Percentiles rank a stretch among this genome's conserved stretches.
Conservation (phyloP, 2,329 filamentous ascomycete genomes). For the Beauveria varroae region DNA sequence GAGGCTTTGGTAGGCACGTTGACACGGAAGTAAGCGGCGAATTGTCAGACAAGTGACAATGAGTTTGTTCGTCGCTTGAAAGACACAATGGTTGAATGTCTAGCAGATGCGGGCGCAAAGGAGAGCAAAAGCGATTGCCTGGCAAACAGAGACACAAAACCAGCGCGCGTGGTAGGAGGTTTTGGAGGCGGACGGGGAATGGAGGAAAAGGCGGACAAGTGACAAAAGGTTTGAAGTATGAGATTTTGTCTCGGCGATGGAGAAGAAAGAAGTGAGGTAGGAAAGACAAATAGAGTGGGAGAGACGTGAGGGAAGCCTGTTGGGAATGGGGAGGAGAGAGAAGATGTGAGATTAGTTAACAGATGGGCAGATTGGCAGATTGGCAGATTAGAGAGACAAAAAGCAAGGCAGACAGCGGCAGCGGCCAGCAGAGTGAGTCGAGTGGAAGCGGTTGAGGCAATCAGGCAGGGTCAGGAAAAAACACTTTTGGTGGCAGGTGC, state of each 20-base stretch:
- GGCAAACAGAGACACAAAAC: background rate
- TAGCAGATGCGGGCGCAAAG: slow-evolving; percentile 3
- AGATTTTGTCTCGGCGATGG: background rate
- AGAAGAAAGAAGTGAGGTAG: background rate
- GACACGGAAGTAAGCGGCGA: too few relatives aligned
- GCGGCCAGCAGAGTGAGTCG: too few relatives aligned
- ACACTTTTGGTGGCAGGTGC: too few relatives aligned
- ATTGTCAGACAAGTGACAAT: slow-evolving; percentile 1
- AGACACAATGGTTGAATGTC: slow-evolving; percentile 3
- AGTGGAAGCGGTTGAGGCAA: too few relatives aligned
- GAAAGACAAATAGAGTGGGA: background rate
- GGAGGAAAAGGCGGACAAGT: background rate
- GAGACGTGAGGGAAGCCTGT: background rate
- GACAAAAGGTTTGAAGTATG: background rate
- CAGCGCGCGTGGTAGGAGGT: background rate
- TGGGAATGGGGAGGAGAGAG: background rate
- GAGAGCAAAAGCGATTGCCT: background rate
- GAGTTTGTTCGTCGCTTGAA: slow-evolving; percentile 1
- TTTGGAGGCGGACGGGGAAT: background rate
- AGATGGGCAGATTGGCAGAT: too few relatives aligned
- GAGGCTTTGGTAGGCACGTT: background rate
- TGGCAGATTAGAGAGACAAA: too few relatives aligned
- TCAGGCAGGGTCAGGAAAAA: too few relatives aligned
- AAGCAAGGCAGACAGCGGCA: too few relatives aligned
- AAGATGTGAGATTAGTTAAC: background rate